Conservation (phyloP, 179 eudicot species). For the Gypsophila paniculata region DNA sequence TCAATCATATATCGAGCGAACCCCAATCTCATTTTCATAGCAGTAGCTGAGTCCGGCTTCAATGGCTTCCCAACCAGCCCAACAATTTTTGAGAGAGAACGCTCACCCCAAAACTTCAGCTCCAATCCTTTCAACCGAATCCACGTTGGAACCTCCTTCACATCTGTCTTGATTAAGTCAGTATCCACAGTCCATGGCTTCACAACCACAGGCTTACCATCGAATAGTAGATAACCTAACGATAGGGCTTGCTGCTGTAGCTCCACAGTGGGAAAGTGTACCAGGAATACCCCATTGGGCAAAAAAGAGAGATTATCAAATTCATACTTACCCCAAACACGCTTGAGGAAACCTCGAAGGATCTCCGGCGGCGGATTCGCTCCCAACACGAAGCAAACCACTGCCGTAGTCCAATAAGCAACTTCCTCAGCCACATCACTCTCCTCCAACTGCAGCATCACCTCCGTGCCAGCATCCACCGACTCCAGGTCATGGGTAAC, state of each 20-base stretch:
- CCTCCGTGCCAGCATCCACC: no score
- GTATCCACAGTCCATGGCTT: background rate
- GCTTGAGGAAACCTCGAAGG: background rate
- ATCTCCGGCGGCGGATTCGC: background rate
- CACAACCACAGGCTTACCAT: background rate
- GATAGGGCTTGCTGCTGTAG: background rate
- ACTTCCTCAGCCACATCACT: background rate
- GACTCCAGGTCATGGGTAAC: no score
- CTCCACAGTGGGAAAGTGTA: background rate
- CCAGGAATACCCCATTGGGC: background rate
- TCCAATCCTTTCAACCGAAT: background rate
- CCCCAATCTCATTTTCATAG: no score
- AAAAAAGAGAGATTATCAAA: background rate
- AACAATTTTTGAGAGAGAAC: background rate
- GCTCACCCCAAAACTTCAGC: background rate
- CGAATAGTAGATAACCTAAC: background rate
- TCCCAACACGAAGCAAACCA: background rate
- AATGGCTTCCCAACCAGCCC: background rate
- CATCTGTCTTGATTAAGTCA: background rate
- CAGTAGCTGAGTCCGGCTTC: no score
- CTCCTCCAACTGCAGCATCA: no score
- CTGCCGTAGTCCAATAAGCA: background rate
- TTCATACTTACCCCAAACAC: background rate
- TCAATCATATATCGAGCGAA: no score
- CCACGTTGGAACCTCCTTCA: background rate